phyloP scores from a whole-genome alignment of 2,329 filamentous ascomycete species.

The Thielaviopsis populi region DNA sequence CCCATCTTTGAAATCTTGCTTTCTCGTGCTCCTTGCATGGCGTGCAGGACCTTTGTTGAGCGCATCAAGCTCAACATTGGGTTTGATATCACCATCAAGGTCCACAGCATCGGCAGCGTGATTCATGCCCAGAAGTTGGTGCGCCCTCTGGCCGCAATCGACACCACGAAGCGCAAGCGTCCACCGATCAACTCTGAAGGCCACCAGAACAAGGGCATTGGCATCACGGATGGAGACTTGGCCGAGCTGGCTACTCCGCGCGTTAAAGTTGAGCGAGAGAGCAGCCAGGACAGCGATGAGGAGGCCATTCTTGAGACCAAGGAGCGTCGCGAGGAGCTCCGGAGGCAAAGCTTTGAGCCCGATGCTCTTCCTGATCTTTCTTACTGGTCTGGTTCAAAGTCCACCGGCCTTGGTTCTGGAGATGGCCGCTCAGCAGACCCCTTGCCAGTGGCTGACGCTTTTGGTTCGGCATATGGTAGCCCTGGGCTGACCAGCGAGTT shows the following conservation, averaged over 20 bases:
- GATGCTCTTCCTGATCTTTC: not conserved
- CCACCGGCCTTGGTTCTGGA: not conserved
- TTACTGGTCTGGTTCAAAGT: not conserved
- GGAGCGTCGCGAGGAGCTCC: not conserved
- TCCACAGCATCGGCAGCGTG: constrained; percentile 1
- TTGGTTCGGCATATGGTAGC: not conserved
- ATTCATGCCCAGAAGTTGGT: not conserved
- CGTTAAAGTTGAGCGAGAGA: not conserved
- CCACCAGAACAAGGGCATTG: not conserved
- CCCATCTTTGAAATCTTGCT: constrained; percentile 15
- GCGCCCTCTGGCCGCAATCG: not conserved
- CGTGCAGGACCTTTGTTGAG: constrained; percentile 11
- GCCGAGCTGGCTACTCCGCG: not conserved
- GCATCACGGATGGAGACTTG: not conserved
- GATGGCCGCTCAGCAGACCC: not conserved
- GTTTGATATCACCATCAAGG: constrained; percentile 4
- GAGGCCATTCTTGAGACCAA: not conserved
- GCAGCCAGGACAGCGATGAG: not conserved
- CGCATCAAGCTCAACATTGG: constrained; percentile 3
- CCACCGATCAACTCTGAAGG: not conserved
- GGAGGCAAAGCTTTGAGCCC: not conserved
- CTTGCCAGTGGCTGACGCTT: not conserved
- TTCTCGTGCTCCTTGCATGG: constrained; percentile 8
- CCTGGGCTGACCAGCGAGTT: not conserved
- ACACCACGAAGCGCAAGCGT: not conserved